Conservation (phyloP, 805 yeast genomes). For the Ogataea degrootiae region DNA sequence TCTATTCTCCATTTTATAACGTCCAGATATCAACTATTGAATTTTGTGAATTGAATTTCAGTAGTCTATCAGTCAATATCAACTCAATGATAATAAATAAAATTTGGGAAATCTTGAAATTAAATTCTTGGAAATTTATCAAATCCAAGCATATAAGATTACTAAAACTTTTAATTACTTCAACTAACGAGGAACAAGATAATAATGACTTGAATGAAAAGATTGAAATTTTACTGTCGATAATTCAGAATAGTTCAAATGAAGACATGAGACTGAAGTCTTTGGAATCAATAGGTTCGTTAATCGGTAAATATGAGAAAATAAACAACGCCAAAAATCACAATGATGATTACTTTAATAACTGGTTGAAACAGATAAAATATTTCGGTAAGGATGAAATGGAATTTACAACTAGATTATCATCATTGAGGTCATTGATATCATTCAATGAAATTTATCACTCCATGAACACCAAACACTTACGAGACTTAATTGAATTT, state of each 20-base stretch:
- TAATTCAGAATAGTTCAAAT: conserved; percentile 28
- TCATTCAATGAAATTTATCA: conserved; percentile 23
- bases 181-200: conserved; percentile 6
- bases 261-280: conserved; percentile 46
- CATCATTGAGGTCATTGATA: conserved; percentile 41
- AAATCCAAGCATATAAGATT: conserved; percentile 37
- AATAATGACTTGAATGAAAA: conserved; percentile 13
- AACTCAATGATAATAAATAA: conserved; percentile 2
- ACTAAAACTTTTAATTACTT: conserved; percentile 23
- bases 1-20: conserved; percentile 38
- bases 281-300: conserved; percentile 45
- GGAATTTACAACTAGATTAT: conserved; percentile 41
- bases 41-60: conserved; percentile 18
- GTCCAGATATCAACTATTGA: conserved; percentile 40
- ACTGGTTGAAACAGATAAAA: conserved; percentile 27
- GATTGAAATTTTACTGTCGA: conserved; percentile 26
- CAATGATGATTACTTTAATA: conserved; percentile 11
- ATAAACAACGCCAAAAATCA: not conserved
- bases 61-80: not conserved
- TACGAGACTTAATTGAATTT: too few relatives aligned
- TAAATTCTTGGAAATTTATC: conserved; percentile 39
- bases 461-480: not conserved
- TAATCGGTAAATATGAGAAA: conserved; percentile 3
- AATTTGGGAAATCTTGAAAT: conserved; percentile 23
- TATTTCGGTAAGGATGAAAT: conserved; percentile 36